Base-by-base conservation (phyloP, 805 yeast species). In the Martiniozyma abietophila region DNA sequence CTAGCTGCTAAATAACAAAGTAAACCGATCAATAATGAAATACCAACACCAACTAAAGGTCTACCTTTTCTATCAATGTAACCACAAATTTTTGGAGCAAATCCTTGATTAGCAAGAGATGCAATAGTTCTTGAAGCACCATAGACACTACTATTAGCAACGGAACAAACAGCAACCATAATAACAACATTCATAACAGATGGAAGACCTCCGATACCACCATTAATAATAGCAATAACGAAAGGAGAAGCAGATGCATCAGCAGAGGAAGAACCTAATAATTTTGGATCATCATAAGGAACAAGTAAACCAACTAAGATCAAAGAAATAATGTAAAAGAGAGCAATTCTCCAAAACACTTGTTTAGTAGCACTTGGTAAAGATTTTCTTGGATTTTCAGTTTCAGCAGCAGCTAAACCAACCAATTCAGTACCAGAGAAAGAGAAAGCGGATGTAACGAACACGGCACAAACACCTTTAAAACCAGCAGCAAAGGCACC, bases 41-140 rank as follows among this genome's bases (percentile, higher is more conserved):
- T 59, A 14, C 58, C 46, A 45, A 80, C 71, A n/a, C 85, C 88
- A 31, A 69, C 71, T 35, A 80, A 53, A 5, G 95, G 94, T 48
- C 94, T 68, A 33, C 94, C 94, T 34, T 60, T 59, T 43, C 78
- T 67, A 53, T 83, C 94, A 38, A 82, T 72, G 56, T 78, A 78
- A 22, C 75, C 75, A 38, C 78, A 67, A 22, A 67, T 46, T 36
- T 57, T 54, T 43, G 86, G 86, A 29, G 76, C 79, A 46, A 70
- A 67, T 8, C 82, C 82, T 54, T 76, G 81, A 35, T 72, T 74
- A 7, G 84, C 79, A 45, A 80, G 57, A 12, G 82, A 70, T 36
- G 72, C 76, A 33, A 80, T 52, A 11, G 84, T 69, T 64, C 88
- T 69, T 32, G 85, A 76, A 40, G 78, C 69, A n/a, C 77, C 81